phyloP scores from a whole-genome alignment of 2,329 filamentous ascomycete genomes.

The Cladosporium sp. region DNA sequence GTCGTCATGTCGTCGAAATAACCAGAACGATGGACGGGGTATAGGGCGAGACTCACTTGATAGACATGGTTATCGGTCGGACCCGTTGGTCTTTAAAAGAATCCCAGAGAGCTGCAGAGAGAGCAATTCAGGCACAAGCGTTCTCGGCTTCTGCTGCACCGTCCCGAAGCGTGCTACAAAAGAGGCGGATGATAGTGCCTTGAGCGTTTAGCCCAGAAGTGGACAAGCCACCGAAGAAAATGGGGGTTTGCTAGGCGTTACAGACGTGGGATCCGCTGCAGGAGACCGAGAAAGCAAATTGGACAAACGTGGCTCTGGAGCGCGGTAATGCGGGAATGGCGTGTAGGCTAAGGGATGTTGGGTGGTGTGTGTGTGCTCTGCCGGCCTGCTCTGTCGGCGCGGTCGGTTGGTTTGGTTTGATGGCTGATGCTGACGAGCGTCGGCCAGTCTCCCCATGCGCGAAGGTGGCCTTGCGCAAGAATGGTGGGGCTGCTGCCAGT shows the following conservation, averaged over 20 bases:
- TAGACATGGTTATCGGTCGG: conserved; percentile 19
- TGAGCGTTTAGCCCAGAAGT: conserved; percentile 5
- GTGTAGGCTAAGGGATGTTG: background rate
- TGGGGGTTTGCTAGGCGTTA: background rate
- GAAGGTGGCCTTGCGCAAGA: background rate
- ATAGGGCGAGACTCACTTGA: conserved; percentile 20
- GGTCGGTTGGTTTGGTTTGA: no score
- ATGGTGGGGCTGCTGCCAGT: background rate
- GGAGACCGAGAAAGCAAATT: background rate
- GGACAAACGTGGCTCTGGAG: background rate
- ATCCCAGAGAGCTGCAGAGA: background rate
- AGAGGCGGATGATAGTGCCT: conserved; percentile 4
- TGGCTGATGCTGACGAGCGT: no score
- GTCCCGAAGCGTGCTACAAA: conserved; percentile 8
- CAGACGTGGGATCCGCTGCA: conserved; percentile 5
- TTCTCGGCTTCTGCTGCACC: conserved; percentile 8
- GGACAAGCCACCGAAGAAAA: conserved; percentile 1
- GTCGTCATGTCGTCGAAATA: conserved; percentile 13
- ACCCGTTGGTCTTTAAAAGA: background rate
- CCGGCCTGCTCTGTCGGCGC: no score
- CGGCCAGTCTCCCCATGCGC: background rate
- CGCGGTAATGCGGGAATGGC: conserved; percentile 5
- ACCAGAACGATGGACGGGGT: background rate
- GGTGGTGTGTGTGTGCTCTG: background rate
- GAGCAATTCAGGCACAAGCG: conserved; percentile 9